Conservation (phyloP, 139 green algal species). For the Dunaliella sp. region DNA sequence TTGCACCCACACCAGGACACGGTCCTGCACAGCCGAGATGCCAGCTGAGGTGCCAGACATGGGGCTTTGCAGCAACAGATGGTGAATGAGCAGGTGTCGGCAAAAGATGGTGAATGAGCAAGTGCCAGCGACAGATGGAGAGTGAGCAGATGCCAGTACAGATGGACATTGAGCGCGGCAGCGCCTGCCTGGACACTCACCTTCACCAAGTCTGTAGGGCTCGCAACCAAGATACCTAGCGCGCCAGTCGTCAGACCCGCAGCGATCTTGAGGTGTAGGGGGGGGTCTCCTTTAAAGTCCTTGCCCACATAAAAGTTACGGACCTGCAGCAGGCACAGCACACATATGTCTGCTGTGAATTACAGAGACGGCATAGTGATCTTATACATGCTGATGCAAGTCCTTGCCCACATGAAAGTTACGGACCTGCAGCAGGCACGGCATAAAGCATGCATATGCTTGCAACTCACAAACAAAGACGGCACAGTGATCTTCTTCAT, state of each 20-base stretch:
- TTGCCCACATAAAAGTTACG: constrained; percentile 67
- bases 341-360: background rate
- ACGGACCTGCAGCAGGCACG: constrained; percentile 22
- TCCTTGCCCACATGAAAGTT: constrained; percentile 72
- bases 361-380: background rate
- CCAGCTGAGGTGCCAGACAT: too few relatives aligned
- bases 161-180: too few relatives aligned
- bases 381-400: too few relatives aligned
- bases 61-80: too few relatives aligned
- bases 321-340: constrained; percentile 19
- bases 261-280: constrained; percentile 88
- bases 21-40: too few relatives aligned
- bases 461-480: background rate
- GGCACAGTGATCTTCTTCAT: background rate
- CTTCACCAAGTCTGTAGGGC: constrained; percentile 97
- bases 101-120: too few relatives aligned
- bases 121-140: too few relatives aligned
- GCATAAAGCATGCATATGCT: background rate
- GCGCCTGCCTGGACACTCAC: too few relatives aligned
- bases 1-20: too few relatives aligned
- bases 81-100: too few relatives aligned
- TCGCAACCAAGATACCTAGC: constrained; percentile 84
- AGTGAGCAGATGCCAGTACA: too few relatives aligned
- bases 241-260: constrained; percentile 90
- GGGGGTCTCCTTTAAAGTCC: constrained; percentile 71